These are phyloP conservation scores for Lignosus rhinocerotis DNA, from an alignment of 1,284 basidiomycete species.

Conservation along the genomic window DNA sequence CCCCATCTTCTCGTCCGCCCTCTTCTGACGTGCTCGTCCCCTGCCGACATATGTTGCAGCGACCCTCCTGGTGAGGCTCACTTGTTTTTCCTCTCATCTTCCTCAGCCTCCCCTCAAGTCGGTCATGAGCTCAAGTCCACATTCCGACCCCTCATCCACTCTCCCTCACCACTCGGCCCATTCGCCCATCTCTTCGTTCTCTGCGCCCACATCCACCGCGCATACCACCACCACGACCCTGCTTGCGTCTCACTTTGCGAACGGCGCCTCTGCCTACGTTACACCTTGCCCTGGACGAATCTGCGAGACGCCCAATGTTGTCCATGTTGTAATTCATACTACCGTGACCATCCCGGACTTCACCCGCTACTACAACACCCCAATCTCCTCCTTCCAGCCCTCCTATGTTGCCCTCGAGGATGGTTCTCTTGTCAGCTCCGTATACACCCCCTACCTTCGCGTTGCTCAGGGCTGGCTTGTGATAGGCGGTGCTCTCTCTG, in stretches of 20 bases:
- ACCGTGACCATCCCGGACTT: slow-evolving; percentile 52
- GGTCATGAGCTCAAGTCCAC: slow-evolving; percentile 12
- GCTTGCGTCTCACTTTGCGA: not conserved
- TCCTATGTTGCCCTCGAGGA: slow-evolving; percentile 50
- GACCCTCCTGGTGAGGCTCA: slow-evolving; percentile 25
- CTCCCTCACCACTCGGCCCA: not conserved
- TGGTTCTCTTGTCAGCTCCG: slow-evolving; percentile 58
- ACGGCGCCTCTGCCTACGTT: slow-evolving; percentile 3
- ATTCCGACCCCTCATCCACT: not conserved
- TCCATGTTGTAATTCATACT: slow-evolving; percentile 53
- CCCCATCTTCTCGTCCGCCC: not conserved
- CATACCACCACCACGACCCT: not conserved
- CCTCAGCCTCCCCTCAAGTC: slow-evolving; percentile 3
- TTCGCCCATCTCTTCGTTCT: not conserved
- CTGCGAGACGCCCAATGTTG: slow-evolving; percentile 22
- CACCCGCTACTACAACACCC: slow-evolving; percentile 42
- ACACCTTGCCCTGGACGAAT: slow-evolving; percentile 11
- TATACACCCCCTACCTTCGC: slow-evolving; percentile 45
- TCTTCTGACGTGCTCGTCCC: not conserved
- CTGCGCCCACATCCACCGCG: not conserved
- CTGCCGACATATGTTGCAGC: slow-evolving; percentile 11
- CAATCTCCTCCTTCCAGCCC: slow-evolving; percentile 49
- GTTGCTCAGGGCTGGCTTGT: slow-evolving; percentile 48
- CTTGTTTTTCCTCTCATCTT: not conserved
- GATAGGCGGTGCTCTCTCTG: slow-evolving; percentile 48